These are phyloP conservation scores for Clarireedia homoeocarpa DNA, from an alignment of 2,329 filamentous ascomycete species.

Conservation along the genomic window DNA sequence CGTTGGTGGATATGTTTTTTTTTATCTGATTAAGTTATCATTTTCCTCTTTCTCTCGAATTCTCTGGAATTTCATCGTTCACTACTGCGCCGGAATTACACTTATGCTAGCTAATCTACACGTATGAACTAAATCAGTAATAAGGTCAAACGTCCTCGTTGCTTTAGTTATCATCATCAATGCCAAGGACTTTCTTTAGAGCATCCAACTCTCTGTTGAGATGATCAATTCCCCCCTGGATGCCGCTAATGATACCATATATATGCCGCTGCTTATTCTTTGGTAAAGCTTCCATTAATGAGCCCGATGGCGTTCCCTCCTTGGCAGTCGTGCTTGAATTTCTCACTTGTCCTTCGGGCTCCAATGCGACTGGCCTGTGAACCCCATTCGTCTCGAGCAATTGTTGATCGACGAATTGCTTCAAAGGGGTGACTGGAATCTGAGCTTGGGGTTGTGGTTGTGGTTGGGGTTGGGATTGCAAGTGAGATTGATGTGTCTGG, in stretches of 20 bases:
- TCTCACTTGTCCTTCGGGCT: slow-evolving; percentile 2
- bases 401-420: slow-evolving; percentile 3
- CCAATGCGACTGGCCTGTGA: background rate
- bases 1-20: too few relatives aligned
- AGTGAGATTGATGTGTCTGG: background rate
- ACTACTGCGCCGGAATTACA: background rate
- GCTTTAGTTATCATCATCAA: slow-evolving; percentile 20
- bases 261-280: slow-evolving; percentile 28
- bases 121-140: background rate
- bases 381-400: slow-evolving; percentile 1
- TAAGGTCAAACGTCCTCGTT: background rate
- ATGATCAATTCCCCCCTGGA: slow-evolving; percentile 29
- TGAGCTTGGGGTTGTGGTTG: background rate
- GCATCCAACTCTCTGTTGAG: slow-evolving; percentile 25
- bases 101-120: background rate
- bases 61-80: background rate
- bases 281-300: slow-evolving; percentile 27
- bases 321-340: slow-evolving; percentile 18
- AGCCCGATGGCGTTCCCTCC: slow-evolving; percentile 15
- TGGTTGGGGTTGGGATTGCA: background rate
- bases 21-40: too few relatives aligned
- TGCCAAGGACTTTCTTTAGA: slow-evolving; percentile 26
- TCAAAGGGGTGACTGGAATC: background rate
- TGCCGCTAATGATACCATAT: slow-evolving; percentile 25
- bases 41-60: too few relatives aligned